Percentiles rank a stretch among this genome's conserved stretches.
Conservation (phyloP, 1,284 basidiomycete species). For the Austroboletus novae-zelandiae region DNA sequence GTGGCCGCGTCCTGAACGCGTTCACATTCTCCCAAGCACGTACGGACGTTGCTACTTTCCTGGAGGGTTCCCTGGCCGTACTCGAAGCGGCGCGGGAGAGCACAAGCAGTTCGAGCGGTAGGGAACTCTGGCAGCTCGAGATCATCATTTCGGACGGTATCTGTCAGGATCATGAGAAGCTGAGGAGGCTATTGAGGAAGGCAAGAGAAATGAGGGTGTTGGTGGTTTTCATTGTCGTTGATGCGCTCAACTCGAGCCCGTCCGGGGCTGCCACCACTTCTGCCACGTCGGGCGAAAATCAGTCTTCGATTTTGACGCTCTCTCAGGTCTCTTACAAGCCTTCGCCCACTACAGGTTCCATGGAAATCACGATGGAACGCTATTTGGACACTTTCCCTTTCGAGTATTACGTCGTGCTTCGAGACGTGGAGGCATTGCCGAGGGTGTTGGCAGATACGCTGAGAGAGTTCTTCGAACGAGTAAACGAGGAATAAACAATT, state of each 20-base stretch:
- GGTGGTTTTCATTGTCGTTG: constrained; percentile 96
- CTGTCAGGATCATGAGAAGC: constrained; percentile 90
- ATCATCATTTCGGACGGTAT: constrained; percentile 99
- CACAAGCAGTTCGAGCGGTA: constrained; percentile 43
- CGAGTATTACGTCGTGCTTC: constrained; percentile 93
- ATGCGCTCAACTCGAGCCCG: constrained; percentile 64
- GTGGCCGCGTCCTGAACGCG: constrained; percentile 63
- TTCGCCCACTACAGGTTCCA: constrained; percentile 66
- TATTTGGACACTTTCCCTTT: constrained; percentile 98
- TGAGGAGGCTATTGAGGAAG: constrained; percentile 78
- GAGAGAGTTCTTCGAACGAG: constrained; percentile 86
- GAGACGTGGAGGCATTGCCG: constrained; percentile 90
- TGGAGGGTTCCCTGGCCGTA: constrained; percentile 81
- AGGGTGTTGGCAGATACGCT: constrained; percentile 90
- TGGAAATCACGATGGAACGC: constrained; percentile 87
- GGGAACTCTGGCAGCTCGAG: constrained; percentile 95
- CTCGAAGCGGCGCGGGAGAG: constrained; percentile 76
- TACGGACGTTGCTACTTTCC: constrained; percentile 85
- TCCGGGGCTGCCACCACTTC: constrained; percentile 12
- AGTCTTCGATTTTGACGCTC: constrained; percentile 90
- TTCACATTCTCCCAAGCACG: constrained; percentile 92
- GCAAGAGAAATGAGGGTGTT: constrained; percentile 92
- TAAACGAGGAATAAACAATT: constrained; percentile 50
- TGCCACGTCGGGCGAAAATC: constrained; percentile 19
- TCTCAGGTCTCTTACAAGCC: constrained; percentile 84